Evolutionary conservation across 2,329 filamentous ascomycete genomes (phyloP).

Genomic region (Thermomyces lanuginosus): DNA sequence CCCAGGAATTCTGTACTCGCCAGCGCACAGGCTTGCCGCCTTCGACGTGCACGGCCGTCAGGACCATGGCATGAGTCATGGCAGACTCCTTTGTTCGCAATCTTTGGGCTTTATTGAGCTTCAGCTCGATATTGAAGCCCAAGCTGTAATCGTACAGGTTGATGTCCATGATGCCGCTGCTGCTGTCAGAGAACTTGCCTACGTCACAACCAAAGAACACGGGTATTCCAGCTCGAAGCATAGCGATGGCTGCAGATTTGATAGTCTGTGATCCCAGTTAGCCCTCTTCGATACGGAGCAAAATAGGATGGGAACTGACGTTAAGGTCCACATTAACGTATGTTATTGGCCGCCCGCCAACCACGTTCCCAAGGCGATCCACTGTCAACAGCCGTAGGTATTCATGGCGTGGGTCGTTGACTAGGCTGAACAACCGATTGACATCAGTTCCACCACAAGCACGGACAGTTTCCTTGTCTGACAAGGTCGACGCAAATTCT

Average conservation of each 20-base stretch:
- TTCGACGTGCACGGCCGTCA: conserved; percentile 70
- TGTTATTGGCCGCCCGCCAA: conserved; percentile 56
- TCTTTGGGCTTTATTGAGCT: conserved; percentile 59
- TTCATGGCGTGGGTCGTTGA: conserved; percentile 69
- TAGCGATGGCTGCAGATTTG: conserved; percentile 56
- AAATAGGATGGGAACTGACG: conserved; percentile 9
- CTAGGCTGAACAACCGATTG: conserved; percentile 57
- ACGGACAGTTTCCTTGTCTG: conserved; percentile 40
- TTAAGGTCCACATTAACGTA: conserved; percentile 71
- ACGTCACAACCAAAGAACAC: conserved; percentile 85
- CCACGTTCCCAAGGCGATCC: conserved; percentile 62
- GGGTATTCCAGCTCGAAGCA: conserved; percentile 62
- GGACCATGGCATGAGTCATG: conserved; percentile 88
- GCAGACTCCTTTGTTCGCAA: conserved; percentile 57
- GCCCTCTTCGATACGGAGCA: neutral
- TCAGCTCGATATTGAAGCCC: conserved; percentile 62
- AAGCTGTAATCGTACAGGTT: conserved; percentile 62
- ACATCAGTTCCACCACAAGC: conserved; percentile 45
- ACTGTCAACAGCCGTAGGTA: conserved; percentile 60
- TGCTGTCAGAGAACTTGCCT: conserved; percentile 57
- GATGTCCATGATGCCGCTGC: conserved; percentile 63
- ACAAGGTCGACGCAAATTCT: conserved; percentile 55
- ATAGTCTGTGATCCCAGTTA: conserved; percentile 31
- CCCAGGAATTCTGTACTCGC: conserved; percentile 83
- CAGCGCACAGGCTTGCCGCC: conserved; percentile 54